phyloP scores from a whole-genome alignment of 768 basidiomycete species.

The Leccinellum luteum region DNA sequence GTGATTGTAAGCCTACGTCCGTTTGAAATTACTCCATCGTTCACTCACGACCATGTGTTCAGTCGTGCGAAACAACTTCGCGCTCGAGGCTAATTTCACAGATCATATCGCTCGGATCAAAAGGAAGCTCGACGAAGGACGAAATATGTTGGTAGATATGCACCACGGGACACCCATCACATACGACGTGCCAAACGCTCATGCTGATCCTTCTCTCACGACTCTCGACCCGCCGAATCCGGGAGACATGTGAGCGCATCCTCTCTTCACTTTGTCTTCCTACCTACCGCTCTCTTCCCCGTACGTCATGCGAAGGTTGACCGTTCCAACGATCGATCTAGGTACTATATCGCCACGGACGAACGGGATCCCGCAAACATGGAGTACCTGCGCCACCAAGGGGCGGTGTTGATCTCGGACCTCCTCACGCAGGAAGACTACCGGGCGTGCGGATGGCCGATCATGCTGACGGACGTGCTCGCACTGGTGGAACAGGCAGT shows the following conservation, averaged over 20 bases:
- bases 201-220: neutral
- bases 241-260: neutral
- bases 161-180: neutral
- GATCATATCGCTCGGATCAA: neutral
- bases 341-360: slow-evolving; percentile 39
- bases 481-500: slow-evolving; percentile 42
- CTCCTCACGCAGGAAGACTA: slow-evolving; percentile 43
- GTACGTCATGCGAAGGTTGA: neutral
- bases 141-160: neutral
- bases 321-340: slow-evolving; percentile 10
- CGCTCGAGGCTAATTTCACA: neutral
- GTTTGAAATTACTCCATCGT: neutral
- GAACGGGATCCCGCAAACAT: slow-evolving; percentile 38
- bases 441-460: slow-evolving; percentile 38
- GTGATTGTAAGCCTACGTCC: neutral
- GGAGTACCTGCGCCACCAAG: slow-evolving; percentile 31
- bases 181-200: neutral
- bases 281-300: neutral
- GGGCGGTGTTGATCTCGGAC: slow-evolving; percentile 41
- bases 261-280: neutral
- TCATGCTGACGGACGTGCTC: slow-evolving; percentile 43
- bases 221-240: neutral
- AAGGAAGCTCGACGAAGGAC: neutral
- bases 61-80: neutral
- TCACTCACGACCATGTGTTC: neutral